Conservation (phyloP, 148 eudicot genomes). For the Chenopodium suecicum region DNA sequence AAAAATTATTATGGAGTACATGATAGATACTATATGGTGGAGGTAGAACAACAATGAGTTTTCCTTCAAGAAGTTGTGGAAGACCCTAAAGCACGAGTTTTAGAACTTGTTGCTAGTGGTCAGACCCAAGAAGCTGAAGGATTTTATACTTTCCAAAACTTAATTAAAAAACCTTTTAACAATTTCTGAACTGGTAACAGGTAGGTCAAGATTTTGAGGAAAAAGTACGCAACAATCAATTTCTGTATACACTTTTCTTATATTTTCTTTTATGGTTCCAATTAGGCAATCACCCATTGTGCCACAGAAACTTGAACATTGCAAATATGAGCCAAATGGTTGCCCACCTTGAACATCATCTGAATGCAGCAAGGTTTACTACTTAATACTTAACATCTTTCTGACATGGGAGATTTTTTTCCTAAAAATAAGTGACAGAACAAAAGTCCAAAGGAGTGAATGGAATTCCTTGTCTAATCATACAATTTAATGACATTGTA, state of each 20-base stretch:
- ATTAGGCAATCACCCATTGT: neutral
- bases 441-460: neutral
- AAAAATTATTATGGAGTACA: too few relatives aligned
- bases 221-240: too few relatives aligned
- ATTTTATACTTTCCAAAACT: neutral
- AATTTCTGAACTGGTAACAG: too few relatives aligned
- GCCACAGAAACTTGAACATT: neutral
- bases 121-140: neutral
- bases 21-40: neutral
- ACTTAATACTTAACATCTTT: too few relatives aligned
- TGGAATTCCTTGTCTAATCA: neutral
- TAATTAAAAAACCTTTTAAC: too few relatives aligned
- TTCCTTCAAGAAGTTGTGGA: neutral
- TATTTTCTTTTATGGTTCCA: neutral
- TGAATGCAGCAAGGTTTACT: neutral
- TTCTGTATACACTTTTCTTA: too few relatives aligned
- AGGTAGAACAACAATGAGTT: neutral
- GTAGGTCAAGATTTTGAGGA: too few relatives aligned
- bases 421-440: neutral
- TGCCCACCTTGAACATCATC: neutral
- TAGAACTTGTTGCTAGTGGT: neutral
- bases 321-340: neutral
- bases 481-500: neutral
- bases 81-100: neutral
- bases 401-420: neutral